Conservation (phyloP, 192 early-diverging fungal species). For the Mortierella alpina region DNA sequence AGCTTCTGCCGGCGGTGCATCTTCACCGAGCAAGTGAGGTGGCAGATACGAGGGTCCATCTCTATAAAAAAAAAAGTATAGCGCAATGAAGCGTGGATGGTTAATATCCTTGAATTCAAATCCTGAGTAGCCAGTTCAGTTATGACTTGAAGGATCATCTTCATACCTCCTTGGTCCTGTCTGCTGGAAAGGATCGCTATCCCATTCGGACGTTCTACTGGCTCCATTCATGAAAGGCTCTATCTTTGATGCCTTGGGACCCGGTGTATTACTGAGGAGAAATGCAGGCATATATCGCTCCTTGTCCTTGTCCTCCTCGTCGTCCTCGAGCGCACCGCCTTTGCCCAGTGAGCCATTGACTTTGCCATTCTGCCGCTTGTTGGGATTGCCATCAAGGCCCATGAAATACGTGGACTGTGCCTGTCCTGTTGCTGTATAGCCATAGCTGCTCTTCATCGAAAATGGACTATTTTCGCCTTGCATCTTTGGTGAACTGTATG, state of each 20-base stretch:
- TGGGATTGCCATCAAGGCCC: constrained; percentile 11
- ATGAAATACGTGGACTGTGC: constrained; percentile 10
- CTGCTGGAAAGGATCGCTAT: constrained; percentile 19
- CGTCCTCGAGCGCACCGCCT: constrained; percentile 8
- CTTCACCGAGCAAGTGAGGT: constrained; percentile 34
- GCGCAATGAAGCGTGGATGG: background rate
- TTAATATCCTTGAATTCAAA: background rate
- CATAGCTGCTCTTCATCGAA: constrained; percentile 3
- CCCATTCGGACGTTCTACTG: constrained; percentile 15
- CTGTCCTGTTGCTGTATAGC: background rate
- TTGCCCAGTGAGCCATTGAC: background rate
- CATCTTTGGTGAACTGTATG: constrained; percentile 19
- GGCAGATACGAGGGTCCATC: constrained; percentile 11
- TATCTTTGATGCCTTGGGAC: constrained; percentile 33
- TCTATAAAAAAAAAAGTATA: background rate
- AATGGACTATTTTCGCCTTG: background rate
- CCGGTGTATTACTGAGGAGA: constrained; percentile 14
- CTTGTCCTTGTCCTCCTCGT: constrained; percentile 51
- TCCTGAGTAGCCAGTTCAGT: background rate
- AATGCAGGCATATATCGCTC: constrained; percentile 40
- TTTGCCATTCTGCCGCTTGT: constrained; percentile 4
- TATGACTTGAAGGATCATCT: background rate
- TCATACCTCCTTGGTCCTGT: constrained; percentile 8
- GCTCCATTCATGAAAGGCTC: constrained; percentile 18
- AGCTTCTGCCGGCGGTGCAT: constrained; percentile 42